Evolutionary conservation across 1,139 yeast species (phyloP), one percentile per base, ranked within the genome.

Genomic region (Hyphopichia khmerensis): DNA sequence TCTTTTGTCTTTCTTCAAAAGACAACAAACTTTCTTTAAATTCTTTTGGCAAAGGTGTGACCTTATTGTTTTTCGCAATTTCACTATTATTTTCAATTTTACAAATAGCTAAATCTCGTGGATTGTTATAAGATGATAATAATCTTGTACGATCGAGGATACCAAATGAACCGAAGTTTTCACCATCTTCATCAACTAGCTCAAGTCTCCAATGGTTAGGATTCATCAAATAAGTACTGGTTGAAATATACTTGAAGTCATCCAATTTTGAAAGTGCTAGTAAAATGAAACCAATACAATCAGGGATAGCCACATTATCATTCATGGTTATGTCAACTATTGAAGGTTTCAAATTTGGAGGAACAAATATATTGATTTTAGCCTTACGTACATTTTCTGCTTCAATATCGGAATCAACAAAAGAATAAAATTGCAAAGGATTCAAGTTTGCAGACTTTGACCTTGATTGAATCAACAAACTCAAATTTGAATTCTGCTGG

Each of bases 151-250:
- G 65, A 39, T 80, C 85, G 42, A 86, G 64, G 3, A 82, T 72
- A 3, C 93, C 93, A 67, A 86, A 85, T 21, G 84, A 79, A 26
- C 84, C 87, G 51, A 82, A 84, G n/a, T 82, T 78, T 43, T 85
- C 90, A 7, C 93, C 93, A 56, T 84, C 91, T 46, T 85, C 93
- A 56, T 86, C 95, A 1, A 82, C 86, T 36, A 85, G 64, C 45
- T 82, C 85, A n/a, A 85, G 53, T 41, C 82, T 69, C 84, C 89
- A 86, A 40, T 67, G 66, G 53, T 84, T 84, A 0, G 89, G 87
- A 48, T 83, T 75, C 40, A 64, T 49, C 27, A 45, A 49, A 4
- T 49, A 37, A 1, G 44, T 36, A 23, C 55, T 57, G 4, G 48
- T 47, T 21, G 46, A 45, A 1, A 50, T 49, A 7, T 48, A 51